Evolutionary conservation across 208 protist species (phyloP).

Genomic region (Leishmania lainsoni): DNA sequence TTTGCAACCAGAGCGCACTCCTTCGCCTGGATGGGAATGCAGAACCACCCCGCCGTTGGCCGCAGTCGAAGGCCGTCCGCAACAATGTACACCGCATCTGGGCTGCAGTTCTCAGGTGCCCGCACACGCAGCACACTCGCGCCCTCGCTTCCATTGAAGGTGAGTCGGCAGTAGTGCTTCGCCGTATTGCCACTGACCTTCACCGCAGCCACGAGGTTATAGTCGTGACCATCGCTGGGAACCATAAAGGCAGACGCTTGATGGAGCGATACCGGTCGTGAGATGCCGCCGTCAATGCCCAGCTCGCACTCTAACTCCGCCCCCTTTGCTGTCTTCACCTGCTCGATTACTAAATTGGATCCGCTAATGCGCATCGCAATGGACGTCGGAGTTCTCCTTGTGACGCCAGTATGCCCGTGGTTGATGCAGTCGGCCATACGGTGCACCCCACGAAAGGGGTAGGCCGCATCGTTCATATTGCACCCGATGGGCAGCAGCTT

Average conservation of each 20-base stretch:
- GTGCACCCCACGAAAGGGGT: slow-evolving; percentile 83
- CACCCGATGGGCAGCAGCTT: slow-evolving; percentile 54
- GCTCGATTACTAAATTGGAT: slow-evolving; percentile 77
- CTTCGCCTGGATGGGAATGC: slow-evolving; percentile 60
- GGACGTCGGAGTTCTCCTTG: slow-evolving; percentile 41
- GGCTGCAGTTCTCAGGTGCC: slow-evolving; percentile 41
- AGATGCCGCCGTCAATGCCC: slow-evolving; percentile 54
- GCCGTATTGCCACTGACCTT: slow-evolving; percentile 30
- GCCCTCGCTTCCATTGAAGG: slow-evolving; percentile 72
- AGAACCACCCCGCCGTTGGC: slow-evolving; percentile 62
- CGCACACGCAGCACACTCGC: slow-evolving; percentile 57
- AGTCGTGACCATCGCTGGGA: slow-evolving; percentile 74
- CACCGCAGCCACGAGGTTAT: slow-evolving; percentile 68
- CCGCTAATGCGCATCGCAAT: slow-evolving; percentile 71
- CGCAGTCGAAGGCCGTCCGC: slow-evolving; percentile 55
- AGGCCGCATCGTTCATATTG: slow-evolving; percentile 89
- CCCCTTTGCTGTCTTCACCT: slow-evolving; percentile 53
- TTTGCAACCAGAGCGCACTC: slow-evolving; percentile 58
- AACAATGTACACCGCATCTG: slow-evolving; percentile 48
- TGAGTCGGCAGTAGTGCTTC: slow-evolving; percentile 74
- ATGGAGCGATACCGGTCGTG: slow-evolving; percentile 51
- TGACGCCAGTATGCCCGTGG: slow-evolving; percentile 78
- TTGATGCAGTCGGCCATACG: slow-evolving; percentile 64
- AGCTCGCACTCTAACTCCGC: slow-evolving; percentile 70
- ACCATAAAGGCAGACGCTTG: slow-evolving; percentile 54